These are phyloP conservation scores for Alliaria petiolata DNA, from an alignment of 345 rosid species.

Conservation along the genomic window DNA sequence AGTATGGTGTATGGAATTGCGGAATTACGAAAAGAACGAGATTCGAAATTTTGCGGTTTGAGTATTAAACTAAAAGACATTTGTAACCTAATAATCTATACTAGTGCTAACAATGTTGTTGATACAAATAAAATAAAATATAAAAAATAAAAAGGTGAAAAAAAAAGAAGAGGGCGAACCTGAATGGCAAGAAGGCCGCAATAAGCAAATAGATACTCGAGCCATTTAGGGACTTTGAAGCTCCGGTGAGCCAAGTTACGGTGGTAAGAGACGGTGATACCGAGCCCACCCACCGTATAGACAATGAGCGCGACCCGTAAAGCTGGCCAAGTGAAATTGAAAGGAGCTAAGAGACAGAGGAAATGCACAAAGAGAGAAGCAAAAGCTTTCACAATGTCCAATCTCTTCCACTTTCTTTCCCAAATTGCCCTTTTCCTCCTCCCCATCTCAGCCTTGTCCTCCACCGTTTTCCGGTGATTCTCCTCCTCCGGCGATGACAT, in stretches of 20 bases:
- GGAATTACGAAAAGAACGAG: neutral
- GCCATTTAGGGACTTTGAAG: slow-evolving; percentile 82
- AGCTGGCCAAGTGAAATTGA: slow-evolving; percentile 69
- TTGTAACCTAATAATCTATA: neutral
- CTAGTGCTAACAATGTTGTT: neutral
- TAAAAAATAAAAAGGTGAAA: neutral
- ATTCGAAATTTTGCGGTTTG: neutral
- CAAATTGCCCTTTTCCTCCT: slow-evolving; percentile 29
- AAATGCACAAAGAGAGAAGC: slow-evolving; percentile 57
- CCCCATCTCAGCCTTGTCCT: slow-evolving; percentile 40
- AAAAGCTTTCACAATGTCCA: slow-evolving; percentile 50
- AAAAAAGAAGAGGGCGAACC: neutral
- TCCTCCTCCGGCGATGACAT: slow-evolving; percentile 17
- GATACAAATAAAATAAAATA: neutral
- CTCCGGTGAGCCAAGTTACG: slow-evolving; percentile 73
- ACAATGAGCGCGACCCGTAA: slow-evolving; percentile 50
- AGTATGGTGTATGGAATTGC: neutral
- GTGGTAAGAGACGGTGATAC: slow-evolving; percentile 72
- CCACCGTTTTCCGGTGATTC: slow-evolving; percentile 25
- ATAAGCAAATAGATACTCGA: slow-evolving; percentile 76
- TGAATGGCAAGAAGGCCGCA: slow-evolving; percentile 53
- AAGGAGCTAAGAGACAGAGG: slow-evolving; percentile 65
- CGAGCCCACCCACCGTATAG: slow-evolving; percentile 57
- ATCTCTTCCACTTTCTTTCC: slow-evolving; percentile 55
- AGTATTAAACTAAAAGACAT: neutral